Conservation (phyloP, 306 rosid species). For the Cucurbita pepo region DNA sequence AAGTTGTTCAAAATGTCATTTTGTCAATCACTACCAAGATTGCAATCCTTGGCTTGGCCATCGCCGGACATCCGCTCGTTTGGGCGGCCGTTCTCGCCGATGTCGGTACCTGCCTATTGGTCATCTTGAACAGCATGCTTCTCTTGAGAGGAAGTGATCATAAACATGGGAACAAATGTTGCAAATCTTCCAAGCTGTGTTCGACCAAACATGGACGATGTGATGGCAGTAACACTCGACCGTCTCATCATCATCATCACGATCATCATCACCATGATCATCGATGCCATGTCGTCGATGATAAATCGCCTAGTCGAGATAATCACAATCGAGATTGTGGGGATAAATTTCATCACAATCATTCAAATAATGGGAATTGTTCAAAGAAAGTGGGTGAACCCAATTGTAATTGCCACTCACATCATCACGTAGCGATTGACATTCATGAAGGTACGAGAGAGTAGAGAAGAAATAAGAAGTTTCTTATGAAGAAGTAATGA, state of each 20-base stretch:
- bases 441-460: neutral
- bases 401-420: neutral
- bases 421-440: neutral
- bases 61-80: slow-evolving; percentile 72
- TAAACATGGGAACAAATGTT: neutral
- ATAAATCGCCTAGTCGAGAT: neutral
- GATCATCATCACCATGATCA: neutral
- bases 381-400: neutral
- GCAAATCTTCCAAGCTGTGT: neutral
- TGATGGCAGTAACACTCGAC: neutral
- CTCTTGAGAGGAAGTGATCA: slow-evolving; percentile 25
- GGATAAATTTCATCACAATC: neutral
- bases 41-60: slow-evolving; percentile 45
- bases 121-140: slow-evolving; percentile 81
- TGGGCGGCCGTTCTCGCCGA: slow-evolving; percentile 99
- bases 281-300: neutral
- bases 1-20: slow-evolving; percentile 50
- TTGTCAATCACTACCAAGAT: slow-evolving; percentile 51
- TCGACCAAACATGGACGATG: neutral
- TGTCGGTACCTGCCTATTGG: slow-evolving; percentile 77
- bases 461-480: neutral
- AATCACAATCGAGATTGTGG: neutral
- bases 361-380: neutral
- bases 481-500: neutral
- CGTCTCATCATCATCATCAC: neutral